Evolutionary conservation across 441 rosid genomes (phyloP).

Genomic region (Populus hybrid): DNA sequence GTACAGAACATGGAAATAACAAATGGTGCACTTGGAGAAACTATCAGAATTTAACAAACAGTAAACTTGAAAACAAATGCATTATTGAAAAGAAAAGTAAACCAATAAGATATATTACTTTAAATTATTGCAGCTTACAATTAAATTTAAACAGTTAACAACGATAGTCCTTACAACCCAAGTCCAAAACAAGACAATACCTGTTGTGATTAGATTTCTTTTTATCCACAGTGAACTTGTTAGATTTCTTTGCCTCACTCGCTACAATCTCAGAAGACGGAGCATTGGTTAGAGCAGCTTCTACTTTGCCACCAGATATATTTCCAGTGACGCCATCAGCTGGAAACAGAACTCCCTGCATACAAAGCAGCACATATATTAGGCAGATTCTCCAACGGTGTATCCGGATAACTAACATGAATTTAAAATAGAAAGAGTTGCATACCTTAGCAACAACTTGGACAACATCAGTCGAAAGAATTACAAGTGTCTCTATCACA

Average conservation of each 20-base stretch:
- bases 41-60: not conserved
- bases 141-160: not conserved
- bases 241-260: conserved; percentile 24
- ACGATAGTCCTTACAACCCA: not conserved
- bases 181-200: conserved; percentile 26
- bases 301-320: conserved; percentile 37
- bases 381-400: conserved; percentile 8
- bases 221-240: conserved; percentile 26
- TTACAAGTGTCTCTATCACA: conserved; percentile 67
- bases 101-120: not conserved
- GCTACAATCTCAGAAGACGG: conserved; percentile 27
- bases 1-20: not conserved
- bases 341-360: conserved; percentile 59
- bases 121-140: not conserved
- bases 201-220: conserved; percentile 36
- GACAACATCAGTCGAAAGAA: conserved; percentile 65
- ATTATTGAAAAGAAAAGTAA: not conserved
- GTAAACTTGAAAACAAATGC: not conserved
- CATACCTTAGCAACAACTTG: conserved; percentile 76
- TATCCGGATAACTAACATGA: conserved; percentile 9
- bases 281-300: conserved; percentile 31
- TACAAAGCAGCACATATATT: conserved; percentile 13
- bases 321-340: conserved; percentile 40
- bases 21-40: not conserved
- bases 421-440: conserved; percentile 9